Percentiles rank a stretch among this genome's conserved stretches.
These are phyloP conservation scores for Cerioporus squamosus DNA, from an alignment of 1,284 basidiomycete genomes.

Conservation along the genomic window DNA sequence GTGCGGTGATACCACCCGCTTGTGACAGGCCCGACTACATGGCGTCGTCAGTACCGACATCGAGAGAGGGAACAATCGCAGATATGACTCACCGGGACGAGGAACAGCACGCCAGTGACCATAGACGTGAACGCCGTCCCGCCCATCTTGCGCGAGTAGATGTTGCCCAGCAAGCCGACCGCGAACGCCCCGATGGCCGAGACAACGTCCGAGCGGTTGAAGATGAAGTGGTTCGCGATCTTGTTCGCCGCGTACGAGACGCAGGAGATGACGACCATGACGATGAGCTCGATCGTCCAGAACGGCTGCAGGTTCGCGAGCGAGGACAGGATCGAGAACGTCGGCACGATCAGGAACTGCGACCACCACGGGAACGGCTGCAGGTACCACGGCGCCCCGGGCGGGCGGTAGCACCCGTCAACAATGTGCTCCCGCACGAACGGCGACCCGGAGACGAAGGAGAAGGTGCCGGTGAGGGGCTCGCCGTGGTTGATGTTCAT, in stretches of 20 bases:
- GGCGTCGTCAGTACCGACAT: constrained; percentile 3
- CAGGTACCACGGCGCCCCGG: constrained; percentile 74
- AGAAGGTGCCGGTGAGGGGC: constrained; percentile 73
- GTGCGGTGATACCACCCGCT: constrained; percentile 78
- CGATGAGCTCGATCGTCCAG: constrained; percentile 69
- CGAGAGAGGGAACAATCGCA: background rate
- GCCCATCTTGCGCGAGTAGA: constrained; percentile 85
- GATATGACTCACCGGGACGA: constrained; percentile 70
- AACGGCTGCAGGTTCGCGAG: constrained; percentile 81
- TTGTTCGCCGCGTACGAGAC: constrained; percentile 79
- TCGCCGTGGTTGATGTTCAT: constrained; percentile 40
- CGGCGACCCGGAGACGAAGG: constrained; percentile 64
- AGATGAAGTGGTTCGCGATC: constrained; percentile 83
- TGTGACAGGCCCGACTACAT: constrained; percentile 83
- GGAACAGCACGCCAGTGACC: constrained; percentile 86
- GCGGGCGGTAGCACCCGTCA: constrained; percentile 72
- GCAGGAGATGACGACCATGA: constrained; percentile 89
- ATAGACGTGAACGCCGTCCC: constrained; percentile 90
- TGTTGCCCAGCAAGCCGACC: constrained; percentile 80
- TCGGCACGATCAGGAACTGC: constrained; percentile 78
- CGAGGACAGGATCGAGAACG: constrained; percentile 78
- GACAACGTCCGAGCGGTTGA: constrained; percentile 84
- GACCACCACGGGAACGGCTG: constrained; percentile 81
- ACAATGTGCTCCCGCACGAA: constrained; percentile 50
- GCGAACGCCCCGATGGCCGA: constrained; percentile 88